phyloP scores from a whole-genome alignment of 306 rosid genomes.

The Prunus mume region DNA sequence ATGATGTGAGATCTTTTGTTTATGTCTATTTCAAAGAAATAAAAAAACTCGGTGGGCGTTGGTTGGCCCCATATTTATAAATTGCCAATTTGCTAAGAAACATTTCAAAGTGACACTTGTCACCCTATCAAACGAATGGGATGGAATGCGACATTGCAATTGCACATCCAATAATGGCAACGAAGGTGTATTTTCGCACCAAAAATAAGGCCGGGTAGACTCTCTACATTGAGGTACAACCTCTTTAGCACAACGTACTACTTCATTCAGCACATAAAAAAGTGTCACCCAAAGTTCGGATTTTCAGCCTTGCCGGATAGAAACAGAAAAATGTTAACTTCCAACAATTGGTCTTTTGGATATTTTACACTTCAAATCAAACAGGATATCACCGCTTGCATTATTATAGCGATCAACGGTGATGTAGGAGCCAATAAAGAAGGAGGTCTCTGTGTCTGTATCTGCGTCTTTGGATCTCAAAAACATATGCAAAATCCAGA shows the following conservation, averaged over 20 bases:
- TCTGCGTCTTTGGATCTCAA: conserved; percentile 6
- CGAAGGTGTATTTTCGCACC: not conserved
- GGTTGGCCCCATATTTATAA: not conserved
- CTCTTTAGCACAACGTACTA: not conserved
- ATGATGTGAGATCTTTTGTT: conserved; percentile 6
- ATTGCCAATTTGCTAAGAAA: not conserved
- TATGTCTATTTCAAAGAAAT: not conserved
- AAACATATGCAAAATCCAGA: conserved; percentile 2
- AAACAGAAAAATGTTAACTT: not conserved
- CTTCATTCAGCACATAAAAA: not conserved
- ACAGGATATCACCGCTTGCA: conserved; percentile 18
- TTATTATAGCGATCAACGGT: conserved; percentile 8
- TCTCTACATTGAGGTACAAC: not conserved
- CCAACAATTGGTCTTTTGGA: not conserved
- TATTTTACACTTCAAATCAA: not conserved
- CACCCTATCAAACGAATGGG: not conserved
- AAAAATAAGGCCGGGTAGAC: not conserved
- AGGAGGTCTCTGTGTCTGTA: conserved; percentile 2
- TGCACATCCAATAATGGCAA: not conserved
- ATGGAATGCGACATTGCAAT: not conserved
- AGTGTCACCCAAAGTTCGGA: not conserved
- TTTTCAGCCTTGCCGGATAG: not conserved
- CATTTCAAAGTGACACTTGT: not conserved
- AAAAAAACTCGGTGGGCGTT: not conserved
- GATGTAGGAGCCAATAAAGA: conserved; percentile 23